phyloP scores from a whole-genome alignment of 2,329 filamentous ascomycete species.

The Fusarium guadeloupense region DNA sequence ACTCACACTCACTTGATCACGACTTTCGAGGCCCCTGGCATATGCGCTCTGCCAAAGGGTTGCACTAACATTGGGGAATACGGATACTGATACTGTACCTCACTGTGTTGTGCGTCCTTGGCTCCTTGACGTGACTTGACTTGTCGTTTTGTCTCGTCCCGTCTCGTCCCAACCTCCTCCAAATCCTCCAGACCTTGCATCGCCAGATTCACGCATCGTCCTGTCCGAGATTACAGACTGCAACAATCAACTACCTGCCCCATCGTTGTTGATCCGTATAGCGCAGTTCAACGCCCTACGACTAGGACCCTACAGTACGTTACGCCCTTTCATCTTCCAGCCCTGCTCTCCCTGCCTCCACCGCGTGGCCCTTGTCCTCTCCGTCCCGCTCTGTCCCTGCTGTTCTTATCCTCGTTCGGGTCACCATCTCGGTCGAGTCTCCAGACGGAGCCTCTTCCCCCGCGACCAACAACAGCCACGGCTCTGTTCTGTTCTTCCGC shows the following conservation, averaged over 20 bases:
- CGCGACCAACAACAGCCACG: slow-evolving; percentile 36
- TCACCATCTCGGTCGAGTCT: slow-evolving; percentile 41
- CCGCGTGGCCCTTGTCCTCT: slow-evolving; percentile 29
- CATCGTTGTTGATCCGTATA: slow-evolving; percentile 11
- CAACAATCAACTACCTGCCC: not conserved
- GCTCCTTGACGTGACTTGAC: not conserved
- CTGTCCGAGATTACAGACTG: slow-evolving; percentile 21
- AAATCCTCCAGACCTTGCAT: not conserved
- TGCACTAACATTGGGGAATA: slow-evolving; percentile 2
- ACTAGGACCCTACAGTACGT: not conserved
- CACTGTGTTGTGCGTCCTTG: not conserved
- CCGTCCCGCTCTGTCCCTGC: slow-evolving; percentile 37
- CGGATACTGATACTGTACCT: too few relatives aligned
- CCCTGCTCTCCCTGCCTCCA: slow-evolving; percentile 23
- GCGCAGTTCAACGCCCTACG: too few relatives aligned
- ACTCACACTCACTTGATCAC: slow-evolving; percentile 21
- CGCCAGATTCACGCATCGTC: slow-evolving; percentile 6
- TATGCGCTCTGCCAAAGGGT: not conserved
- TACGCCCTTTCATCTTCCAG: slow-evolving; percentile 7
- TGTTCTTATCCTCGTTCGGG: slow-evolving; percentile 37
- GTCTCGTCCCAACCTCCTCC: slow-evolving; percentile 4
- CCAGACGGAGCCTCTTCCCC: slow-evolving; percentile 44
- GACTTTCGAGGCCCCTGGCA: slow-evolving; percentile 17
- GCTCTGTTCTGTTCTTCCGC: slow-evolving; percentile 36
- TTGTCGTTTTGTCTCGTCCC: not conserved